These are phyloP conservation scores for Melampsora abietis-canadensis DNA, from an alignment of 1,284 basidiomycete genomes.

Conservation along the genomic window DNA sequence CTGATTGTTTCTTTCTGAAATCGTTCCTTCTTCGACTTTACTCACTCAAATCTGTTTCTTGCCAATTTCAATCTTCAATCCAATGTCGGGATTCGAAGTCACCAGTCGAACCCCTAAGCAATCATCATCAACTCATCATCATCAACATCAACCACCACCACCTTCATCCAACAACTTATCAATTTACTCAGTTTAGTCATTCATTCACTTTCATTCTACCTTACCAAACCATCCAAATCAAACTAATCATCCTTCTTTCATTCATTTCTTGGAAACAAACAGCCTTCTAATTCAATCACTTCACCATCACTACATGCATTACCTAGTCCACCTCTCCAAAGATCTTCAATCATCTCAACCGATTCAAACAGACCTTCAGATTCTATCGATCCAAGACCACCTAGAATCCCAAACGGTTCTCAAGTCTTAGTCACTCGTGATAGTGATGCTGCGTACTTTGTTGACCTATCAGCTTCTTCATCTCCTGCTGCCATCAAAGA, in stretches of 20 bases:
- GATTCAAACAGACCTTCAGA: neutral
- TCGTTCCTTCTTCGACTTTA: too few relatives aligned
- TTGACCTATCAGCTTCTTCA: constrained; percentile 37
- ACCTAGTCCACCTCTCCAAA: constrained; percentile 3
- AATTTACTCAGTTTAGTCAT: neutral
- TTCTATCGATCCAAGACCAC: constrained; percentile 9
- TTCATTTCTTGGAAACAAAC: neutral
- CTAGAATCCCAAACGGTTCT: constrained; percentile 36
- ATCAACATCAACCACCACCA: neutral
- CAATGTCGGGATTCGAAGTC: constrained; percentile 13
- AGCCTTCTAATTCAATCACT: neutral
- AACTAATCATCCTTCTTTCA: neutral
- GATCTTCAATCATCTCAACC: neutral
- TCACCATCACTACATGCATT: neutral
- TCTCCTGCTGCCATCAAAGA: constrained; percentile 44
- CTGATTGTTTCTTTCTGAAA: too few relatives aligned
- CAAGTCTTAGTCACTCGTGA: constrained; percentile 43
- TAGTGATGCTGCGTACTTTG: constrained; percentile 42
- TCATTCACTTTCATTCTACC: neutral
- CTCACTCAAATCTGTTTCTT: too few relatives aligned
- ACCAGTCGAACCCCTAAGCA: neutral
- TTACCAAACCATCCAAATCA: too few relatives aligned
- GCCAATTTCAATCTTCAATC: too few relatives aligned
- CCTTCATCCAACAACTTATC: neutral
- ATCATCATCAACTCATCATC: neutral